Evolutionary conservation across 768 basidiomycete species (phyloP).

Genomic region (Russula sp.): DNA sequence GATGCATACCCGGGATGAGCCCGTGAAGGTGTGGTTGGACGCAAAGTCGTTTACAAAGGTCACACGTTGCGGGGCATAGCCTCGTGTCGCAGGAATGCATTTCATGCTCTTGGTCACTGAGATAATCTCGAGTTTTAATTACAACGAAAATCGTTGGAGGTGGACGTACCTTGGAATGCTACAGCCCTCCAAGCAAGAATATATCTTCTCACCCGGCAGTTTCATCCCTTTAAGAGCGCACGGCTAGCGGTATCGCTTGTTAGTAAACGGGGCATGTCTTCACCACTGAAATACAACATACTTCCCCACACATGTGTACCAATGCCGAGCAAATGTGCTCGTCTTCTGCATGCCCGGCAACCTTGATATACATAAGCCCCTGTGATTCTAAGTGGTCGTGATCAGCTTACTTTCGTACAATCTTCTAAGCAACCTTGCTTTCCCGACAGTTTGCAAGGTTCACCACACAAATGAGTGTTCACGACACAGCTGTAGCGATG

Average conservation of each 20-base stretch:
- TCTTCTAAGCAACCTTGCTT: conserved; percentile 46
- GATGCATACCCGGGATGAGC: conserved; percentile 34
- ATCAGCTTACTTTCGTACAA: conserved; percentile 43
- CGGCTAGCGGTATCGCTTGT: neutral
- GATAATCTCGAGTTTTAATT: neutral
- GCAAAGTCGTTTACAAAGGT: no score
- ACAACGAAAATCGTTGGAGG: neutral
- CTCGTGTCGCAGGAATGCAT: conserved; percentile 46
- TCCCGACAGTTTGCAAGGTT: conserved; percentile 40
- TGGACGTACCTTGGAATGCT: conserved; percentile 1
- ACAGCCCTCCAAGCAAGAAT: conserved; percentile 17
- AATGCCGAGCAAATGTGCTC: conserved; percentile 51
- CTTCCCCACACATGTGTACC: conserved; percentile 54
- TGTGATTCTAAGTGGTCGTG: neutral
- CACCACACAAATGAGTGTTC: conserved; percentile 47
- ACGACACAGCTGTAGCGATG: conserved; percentile 39
- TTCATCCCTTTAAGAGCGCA: conserved; percentile 17
- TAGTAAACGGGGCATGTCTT: no score
- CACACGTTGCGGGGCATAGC: conserved; percentile 48
- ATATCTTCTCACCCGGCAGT: conserved; percentile 2
- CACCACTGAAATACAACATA: conserved; percentile 21
- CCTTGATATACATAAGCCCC: conserved; percentile 29
- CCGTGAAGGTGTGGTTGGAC: no score
- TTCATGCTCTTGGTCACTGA: conserved; percentile 41
- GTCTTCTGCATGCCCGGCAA: conserved; percentile 40